These are phyloP conservation scores for Lenzites betulinus DNA, from an alignment of 768 basidiomycete species.

Conservation along the genomic window DNA sequence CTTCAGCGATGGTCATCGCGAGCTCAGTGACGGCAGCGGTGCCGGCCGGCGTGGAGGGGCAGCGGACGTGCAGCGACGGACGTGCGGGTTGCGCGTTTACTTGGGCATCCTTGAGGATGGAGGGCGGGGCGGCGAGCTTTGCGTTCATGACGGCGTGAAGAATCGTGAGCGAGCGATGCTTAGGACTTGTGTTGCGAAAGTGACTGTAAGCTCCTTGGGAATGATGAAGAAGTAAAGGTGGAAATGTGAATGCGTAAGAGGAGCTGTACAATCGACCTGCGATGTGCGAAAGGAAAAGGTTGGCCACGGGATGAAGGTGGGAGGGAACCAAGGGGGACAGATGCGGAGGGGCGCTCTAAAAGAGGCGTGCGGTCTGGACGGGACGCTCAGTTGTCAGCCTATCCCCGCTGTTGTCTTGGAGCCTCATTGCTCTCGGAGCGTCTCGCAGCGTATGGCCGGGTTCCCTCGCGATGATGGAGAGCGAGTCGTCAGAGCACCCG, in stretches of 20 bases:
- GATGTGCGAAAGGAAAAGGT: conserved; percentile 23
- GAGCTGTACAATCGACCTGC: conserved; percentile 26
- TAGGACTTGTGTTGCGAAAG: conserved; percentile 20
- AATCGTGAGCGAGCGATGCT: conserved; percentile 21
- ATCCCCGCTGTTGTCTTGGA: conserved; percentile 5
- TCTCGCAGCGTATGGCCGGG: conserved; percentile 8
- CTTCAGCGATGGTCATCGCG: conserved; percentile 37
- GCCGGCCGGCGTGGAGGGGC: conserved; percentile 9
- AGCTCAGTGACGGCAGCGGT: conserved; percentile 25
- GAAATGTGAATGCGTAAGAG: conserved; percentile 3
- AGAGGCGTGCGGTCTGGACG: too few species aligned
- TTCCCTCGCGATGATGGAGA: conserved; percentile 15
- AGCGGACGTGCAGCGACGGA: conserved; percentile 23
- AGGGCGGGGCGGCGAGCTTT: conserved; percentile 30
- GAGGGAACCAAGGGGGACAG: conserved; percentile 15
- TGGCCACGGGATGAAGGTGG: conserved; percentile 18
- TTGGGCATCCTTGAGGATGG: conserved; percentile 17
- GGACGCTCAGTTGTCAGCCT: conserved; percentile 17
- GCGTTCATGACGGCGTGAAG: conserved; percentile 27
- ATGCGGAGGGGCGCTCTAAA: conserved; percentile 4
- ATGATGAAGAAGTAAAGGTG: background rate
- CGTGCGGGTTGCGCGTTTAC: conserved; percentile 16
- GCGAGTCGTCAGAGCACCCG: conserved; percentile 9
- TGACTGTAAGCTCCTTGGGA: conserved; percentile 24
- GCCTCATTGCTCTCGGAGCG: conserved; percentile 14